Percentiles rank a stretch among this genome's conserved stretches.
These are phyloP conservation scores for Dactylellina haptotyla DNA, from an alignment of 2,329 filamentous ascomycete genomes.

Conservation along the genomic window DNA sequence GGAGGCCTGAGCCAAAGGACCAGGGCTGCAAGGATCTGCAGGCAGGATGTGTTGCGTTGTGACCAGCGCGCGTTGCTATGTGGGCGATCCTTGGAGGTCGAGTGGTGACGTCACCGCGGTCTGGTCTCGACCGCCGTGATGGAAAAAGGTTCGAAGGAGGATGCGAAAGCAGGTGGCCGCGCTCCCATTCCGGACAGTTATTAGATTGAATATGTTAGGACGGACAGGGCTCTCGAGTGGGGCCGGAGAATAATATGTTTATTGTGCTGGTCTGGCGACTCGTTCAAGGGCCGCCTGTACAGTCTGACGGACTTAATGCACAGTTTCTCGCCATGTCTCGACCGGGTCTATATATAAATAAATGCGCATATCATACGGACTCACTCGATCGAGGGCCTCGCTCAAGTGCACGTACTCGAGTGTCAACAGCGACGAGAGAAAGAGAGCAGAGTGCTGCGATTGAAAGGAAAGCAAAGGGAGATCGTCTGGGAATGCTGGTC, in stretches of 20 bases:
- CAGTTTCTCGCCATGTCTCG: not conserved
- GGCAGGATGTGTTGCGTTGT: not conserved
- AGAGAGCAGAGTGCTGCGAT: too few species aligned
- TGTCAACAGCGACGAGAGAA: too few species aligned
- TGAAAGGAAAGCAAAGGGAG: not conserved
- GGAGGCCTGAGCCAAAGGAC: too few species aligned
- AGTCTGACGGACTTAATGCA: not conserved
- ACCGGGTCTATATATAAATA: too few species aligned
- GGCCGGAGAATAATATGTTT: not conserved
- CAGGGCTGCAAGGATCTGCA: slow-evolving; percentile 7
- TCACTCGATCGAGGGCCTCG: too few species aligned
- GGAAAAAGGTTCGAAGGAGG: not conserved
- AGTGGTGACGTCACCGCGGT: not conserved
- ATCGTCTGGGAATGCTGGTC: not conserved
- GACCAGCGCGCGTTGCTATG: not conserved
- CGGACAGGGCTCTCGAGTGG: too few species aligned
- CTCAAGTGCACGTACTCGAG: too few species aligned
- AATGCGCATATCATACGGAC: not conserved
- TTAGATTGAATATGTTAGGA: too few species aligned
- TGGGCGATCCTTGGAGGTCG: slow-evolving; percentile 4
- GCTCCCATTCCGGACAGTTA: too few species aligned
- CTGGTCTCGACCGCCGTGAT: not conserved
- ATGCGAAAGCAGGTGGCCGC: not conserved
- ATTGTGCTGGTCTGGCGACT: not conserved
- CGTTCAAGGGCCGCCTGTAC: not conserved